Evolutionary conservation across 768 basidiomycete genomes (phyloP).

Genomic region (Leucocoprinus leucothites): DNA sequence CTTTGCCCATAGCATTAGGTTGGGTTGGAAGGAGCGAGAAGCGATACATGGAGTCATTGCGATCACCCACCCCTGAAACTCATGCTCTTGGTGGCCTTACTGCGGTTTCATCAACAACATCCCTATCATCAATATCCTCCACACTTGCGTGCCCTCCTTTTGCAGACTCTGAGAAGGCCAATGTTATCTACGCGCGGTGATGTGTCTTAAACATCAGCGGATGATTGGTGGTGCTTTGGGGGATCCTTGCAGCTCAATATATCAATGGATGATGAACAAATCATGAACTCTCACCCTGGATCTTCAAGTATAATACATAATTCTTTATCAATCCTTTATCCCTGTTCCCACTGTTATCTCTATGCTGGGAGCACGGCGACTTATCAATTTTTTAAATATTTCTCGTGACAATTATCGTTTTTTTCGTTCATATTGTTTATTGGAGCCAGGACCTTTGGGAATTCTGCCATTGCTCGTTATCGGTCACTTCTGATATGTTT

Average conservation of each 20-base stretch:
- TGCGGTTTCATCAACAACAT: conserved; percentile 29
- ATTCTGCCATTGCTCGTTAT: neutral
- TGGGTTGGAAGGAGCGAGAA: conserved; percentile 24
- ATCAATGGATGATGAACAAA: neutral
- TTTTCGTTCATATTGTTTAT: neutral
- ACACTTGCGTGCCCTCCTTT: conserved; percentile 20
- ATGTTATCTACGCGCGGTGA: conserved; percentile 12
- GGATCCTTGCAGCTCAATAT: neutral
- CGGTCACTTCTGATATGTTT: neutral
- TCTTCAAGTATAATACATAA: neutral
- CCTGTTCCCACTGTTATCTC: neutral
- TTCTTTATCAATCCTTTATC: neutral
- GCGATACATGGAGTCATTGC: conserved; percentile 16
- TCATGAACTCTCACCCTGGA: neutral
- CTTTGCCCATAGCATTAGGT: conserved; percentile 14
- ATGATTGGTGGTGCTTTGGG: neutral
- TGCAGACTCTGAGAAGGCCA: conserved; percentile 22
- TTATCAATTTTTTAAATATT: neutral
- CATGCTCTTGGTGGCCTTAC: conserved; percentile 19
- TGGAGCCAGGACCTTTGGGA: neutral
- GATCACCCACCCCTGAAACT: conserved; percentile 16
- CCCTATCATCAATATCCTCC: conserved; percentile 26
- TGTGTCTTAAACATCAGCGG: neutral
- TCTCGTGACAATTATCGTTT: neutral
- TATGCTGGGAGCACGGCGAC: neutral